Evolutionary conservation across 2,329 filamentous ascomycete genomes (phyloP), one percentile per base, ranked within the genome.

Genomic region (Penicillium sp.): DNA sequence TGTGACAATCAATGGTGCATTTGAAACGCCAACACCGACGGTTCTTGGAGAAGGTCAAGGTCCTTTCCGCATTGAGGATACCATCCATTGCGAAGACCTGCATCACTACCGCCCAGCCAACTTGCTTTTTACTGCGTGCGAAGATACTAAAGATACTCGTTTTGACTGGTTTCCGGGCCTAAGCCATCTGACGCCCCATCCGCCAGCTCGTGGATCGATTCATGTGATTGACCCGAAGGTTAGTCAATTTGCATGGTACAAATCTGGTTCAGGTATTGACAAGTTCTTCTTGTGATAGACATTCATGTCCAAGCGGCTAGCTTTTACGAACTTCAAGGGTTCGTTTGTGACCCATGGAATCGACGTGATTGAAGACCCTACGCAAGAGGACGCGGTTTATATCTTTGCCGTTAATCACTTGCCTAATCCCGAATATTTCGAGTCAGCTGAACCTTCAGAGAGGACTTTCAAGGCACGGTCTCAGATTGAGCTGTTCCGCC

Each of bases 401-500:
- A 81, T 87, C 44, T 83, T 83, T 51, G 84, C 81, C 0, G 68
- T 87, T 48, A 87, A 87, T 59, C 85, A 87, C 53, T 61, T 81
- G 1, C 80, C 83, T 0, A 80, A 85, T 53, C 73, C 75, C 0
- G 73, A 73, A 0, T 77, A 75, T 22, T 64, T 67, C 18, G 51
- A 53, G 8, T 45, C 48, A 5, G 42, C 47, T 4, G 44, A 50
- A 35, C 25, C 25, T 6, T 59, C 57, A 3, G 55, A 58, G 4
- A 69, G 69, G 2, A 63, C 65, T 2, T 70, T 68, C 9, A 78
- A 77, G 55, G 75, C 79, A 0, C 75, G 75, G 1, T 85, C 84
- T 0, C 79, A 80, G 9, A 67, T 87, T 37, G 85, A 87, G 62
- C 59, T 87, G 4, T 86, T 87, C 63, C 76, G 80, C 57, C 79